Percentiles rank a stretch among this genome's conserved stretches.
phyloP scores from a whole-genome alignment of 2,329 filamentous ascomycete species.

The Boeremia exigua region DNA sequence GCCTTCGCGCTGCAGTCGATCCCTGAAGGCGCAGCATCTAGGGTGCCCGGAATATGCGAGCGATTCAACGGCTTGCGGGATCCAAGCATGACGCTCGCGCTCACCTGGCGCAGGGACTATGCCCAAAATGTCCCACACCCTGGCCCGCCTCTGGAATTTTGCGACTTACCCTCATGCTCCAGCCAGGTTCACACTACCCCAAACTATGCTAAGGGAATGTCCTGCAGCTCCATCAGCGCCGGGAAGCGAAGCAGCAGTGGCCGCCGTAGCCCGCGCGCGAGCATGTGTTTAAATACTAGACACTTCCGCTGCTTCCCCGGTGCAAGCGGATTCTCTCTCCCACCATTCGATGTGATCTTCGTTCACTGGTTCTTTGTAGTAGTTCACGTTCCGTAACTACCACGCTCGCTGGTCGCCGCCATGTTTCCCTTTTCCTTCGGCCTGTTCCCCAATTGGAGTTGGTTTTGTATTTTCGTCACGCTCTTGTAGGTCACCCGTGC shows the following conservation, averaged over 20 bases:
- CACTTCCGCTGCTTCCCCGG: constrained; percentile 46
- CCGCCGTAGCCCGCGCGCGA: constrained; percentile 47
- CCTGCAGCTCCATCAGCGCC: constrained; percentile 50
- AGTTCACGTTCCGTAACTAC: constrained; percentile 42
- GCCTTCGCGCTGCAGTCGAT: constrained; percentile 40
- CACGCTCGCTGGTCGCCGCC: constrained; percentile 47
- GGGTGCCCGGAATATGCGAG: constrained; percentile 45
- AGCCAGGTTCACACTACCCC: constrained; percentile 50
- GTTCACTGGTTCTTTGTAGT: constrained; percentile 41
- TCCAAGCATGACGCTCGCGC: constrained; percentile 48
- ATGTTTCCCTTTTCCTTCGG: constrained; percentile 49
- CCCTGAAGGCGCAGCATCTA: constrained; percentile 41
- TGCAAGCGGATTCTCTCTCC: constrained; percentile 47
- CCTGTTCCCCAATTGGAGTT: constrained; percentile 49
- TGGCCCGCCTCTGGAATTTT: constrained; percentile 43
- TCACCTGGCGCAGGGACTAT: constrained; percentile 41
- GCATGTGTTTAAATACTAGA: constrained; percentile 51
- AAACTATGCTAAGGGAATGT: constrained; percentile 49
- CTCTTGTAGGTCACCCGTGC: constrained; percentile 41
- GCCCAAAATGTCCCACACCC: constrained; percentile 37
- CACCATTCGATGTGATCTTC: constrained; percentile 51
- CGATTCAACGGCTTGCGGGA: constrained; percentile 50
- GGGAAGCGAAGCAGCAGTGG: constrained; percentile 49
- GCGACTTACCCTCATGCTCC: constrained; percentile 48
- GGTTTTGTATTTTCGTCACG: constrained; percentile 45